Conservation (phyloP, 1,284 basidiomycete species). For the Moesziomyces sp. region DNA sequence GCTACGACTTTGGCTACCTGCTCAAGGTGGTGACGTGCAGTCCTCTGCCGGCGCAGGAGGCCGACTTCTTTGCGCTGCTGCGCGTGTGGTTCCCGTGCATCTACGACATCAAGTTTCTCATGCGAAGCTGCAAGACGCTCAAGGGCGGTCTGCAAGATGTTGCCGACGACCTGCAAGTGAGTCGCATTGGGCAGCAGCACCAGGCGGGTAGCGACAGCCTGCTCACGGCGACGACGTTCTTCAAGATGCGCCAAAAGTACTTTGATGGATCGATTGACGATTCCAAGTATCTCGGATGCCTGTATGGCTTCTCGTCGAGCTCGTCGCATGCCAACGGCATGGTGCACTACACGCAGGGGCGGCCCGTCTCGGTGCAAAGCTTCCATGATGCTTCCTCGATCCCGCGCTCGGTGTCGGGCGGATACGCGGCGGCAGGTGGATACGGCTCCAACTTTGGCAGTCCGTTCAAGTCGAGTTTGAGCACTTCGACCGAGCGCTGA, state of each 20-base stretch:
- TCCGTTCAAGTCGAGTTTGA: slow-evolving; percentile 40
- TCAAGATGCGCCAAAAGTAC: slow-evolving; percentile 92
- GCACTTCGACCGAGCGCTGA: slow-evolving; percentile 35
- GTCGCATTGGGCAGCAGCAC: slow-evolving; percentile 89
- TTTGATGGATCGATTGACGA: slow-evolving; percentile 85
- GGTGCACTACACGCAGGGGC: slow-evolving; percentile 49
- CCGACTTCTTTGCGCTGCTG: slow-evolving; percentile 88
- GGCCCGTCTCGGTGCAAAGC: slow-evolving; percentile 43
- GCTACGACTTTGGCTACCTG: slow-evolving; percentile 99
- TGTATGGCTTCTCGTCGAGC: slow-evolving; percentile 64
- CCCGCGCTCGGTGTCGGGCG: slow-evolving; percentile 43
- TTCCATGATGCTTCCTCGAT: slow-evolving; percentile 44
- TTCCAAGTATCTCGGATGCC: slow-evolving; percentile 62
- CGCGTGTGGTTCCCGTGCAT: slow-evolving; percentile 94
- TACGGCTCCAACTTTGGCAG: slow-evolving; percentile 45
- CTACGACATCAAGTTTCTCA: slow-evolving; percentile 98
- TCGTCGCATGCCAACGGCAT: slow-evolving; percentile 48
- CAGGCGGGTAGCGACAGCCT: slow-evolving; percentile 96
- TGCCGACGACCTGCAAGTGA: slow-evolving; percentile 89
- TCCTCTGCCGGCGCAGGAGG: slow-evolving; percentile 87
- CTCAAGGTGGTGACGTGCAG: slow-evolving; percentile 91
- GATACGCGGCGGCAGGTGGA: slow-evolving; percentile 30
- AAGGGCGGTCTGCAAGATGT: slow-evolving; percentile 96
- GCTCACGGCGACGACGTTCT: slow-evolving; percentile 91
- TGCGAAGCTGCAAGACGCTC: slow-evolving; percentile 85